Evolutionary conservation across 1,284 basidiomycete genomes (phyloP), one percentile per base, ranked within the genome.

Genomic region (Ceratobasidium sp.): DNA sequence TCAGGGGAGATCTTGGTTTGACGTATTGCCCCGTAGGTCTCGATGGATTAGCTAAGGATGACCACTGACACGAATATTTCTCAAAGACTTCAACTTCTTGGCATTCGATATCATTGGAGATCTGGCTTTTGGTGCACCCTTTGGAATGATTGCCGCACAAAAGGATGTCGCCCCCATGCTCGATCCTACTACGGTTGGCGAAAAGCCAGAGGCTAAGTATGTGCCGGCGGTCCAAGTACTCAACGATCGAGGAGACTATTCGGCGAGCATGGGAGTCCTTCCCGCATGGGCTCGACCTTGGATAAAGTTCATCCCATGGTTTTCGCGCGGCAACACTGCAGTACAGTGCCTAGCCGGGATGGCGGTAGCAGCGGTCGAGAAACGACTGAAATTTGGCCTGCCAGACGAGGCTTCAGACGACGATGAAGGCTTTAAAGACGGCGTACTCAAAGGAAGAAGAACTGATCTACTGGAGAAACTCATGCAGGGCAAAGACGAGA

Each of bases 31-130:
- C 36, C 92, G 90, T 88, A 78, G 72, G 87, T 80, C 28, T 52
- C 30, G 30, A 50, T 10, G n/a, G n/a, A 23, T 6, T 26, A 6
- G n/a, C 28, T 9, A 5, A 46, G n/a, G n/a, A n/a, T n/a, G n/a
- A n/a, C 57, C 28, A 32, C 30, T 61, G 9, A 32, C 14, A n/a
- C 16, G 10, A 30, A 12, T 23, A 16, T 14, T 16, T 23, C 21
- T 30, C 14, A 58, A 72, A 81, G 83, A 85, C 87, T 86, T 86
- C 79, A 91, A 91, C 80, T 91, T 91, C 79, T 89, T 96, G 55
- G 92, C 93, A 0, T 97, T 97, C 79, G 94, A 96, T 80, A 92
- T 93, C 76, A 92, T 96, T 65, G 87, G 91, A 72, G 91, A 93
- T 78, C 85, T 94, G 28, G 92, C 93, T 0, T 96, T 96, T 76